Base-by-base conservation (phyloP, 805 yeast genomes). In the Lachancea cidri region DNA sequence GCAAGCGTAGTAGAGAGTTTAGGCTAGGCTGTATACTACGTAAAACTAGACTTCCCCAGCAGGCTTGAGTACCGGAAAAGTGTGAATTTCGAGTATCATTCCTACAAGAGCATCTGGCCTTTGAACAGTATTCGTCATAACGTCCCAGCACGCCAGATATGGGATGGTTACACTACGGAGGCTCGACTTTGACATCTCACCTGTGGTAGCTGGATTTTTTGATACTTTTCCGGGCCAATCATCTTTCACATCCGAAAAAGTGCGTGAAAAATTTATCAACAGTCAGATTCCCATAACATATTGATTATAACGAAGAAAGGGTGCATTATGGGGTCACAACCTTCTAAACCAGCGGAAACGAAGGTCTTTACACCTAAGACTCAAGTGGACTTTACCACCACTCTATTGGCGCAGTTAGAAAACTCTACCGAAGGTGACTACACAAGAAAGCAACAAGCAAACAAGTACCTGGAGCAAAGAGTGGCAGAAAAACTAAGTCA, bases 401-500 rank as follows among this genome's bases (percentile, higher is more conserved):
- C 81, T 13, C 72, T 83, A 37, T 67, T 83, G 45, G 68, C 79
- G 4, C 82, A 78, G 54, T 71, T 83, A 51, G 85, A 81, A 48
- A 67, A 65, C 36, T 72, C 82, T 3, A 68, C 70, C 17, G 88
- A 83, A 67, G 74, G 85, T 2, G 83, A 83, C 57, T 83, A 74
- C 57, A 73, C 87, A 5, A 77, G 89, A 57, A 73, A 79, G 33
- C 88, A 83, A 57, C 72, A 76, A 54, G 76, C 82, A 16, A 83
- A 81, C 41, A 76, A 74, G 53, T 79, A 74, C 49, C 71, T 85
- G 42, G 82, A 83, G 58, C 77, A 79, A 41, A 71, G 82, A 57
- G 83, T 84, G 29, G 65, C 75, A 35, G 71, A 72, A 42, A 81
- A 76, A 51, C 68, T 84, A 41, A 66, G 71, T 30, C 66, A 70